Evolutionary conservation across 495 filamentous ascomycete species (phyloP), one percentile per base, ranked within the genome.

Genomic region (Daldinia concentrica): DNA sequence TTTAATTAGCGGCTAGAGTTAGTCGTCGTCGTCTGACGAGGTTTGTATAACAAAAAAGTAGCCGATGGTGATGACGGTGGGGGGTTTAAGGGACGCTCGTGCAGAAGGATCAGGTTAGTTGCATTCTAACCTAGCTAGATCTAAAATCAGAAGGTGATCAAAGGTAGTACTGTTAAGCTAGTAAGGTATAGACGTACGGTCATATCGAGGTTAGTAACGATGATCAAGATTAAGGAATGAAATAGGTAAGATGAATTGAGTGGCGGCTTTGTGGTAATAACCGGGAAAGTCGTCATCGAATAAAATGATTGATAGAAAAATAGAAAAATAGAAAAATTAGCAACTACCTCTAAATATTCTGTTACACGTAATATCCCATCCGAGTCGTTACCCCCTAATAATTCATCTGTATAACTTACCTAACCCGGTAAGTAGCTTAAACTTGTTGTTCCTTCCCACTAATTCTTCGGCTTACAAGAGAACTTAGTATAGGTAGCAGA

Each of bases 111-210:
- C 43, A 34, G 34, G 55, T 61, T 66, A 14, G 51, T 54, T 32
- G 29, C 63, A 66, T 62, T 36, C 19, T 29, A 54, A 26, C 34
- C 50, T 58, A 51, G 58, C 41, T 62, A 15, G 58, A 62, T 62
- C 68, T 65, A 54, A 41, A 66, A 71, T 59, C 32, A 62, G 68
- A 71, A 66, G 63, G 58, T 66, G 62, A 51, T 30, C 57, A 30
- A 60, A 37, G 32, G 34, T 64, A 19, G 50, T 39, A 41, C 22
- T 43, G 5, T 5, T 36, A 17, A 58, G 19, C 45, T 48, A 24
- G 29, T 39, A 19, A 30, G 39, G 26, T 51, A 58, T 62, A 29
- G 17, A 2, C 29, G 39, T 55, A 48, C 17, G 11, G 3, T 9
- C 37, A 50, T 55, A 48, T 36, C 24, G 52, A 39, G 51, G 41